Evolutionary conservation across 495 filamentous ascomycete genomes (phyloP).

Genomic region (Tricharina praecox): DNA sequence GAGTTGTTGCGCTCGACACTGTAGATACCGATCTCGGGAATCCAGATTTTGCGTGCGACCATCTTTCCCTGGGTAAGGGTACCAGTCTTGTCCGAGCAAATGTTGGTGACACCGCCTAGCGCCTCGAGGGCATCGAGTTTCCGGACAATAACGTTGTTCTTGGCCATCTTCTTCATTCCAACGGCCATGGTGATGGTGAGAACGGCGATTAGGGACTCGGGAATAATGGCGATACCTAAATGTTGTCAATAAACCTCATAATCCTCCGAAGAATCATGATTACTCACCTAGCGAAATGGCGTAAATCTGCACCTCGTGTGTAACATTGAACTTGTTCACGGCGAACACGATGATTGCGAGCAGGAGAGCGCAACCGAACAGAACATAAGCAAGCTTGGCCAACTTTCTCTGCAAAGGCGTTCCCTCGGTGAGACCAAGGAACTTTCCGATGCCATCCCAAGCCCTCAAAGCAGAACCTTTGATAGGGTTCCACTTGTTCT

Average conservation of each 20-base stretch:
- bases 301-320: constrained; percentile 62
- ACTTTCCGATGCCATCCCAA: constrained; percentile 46
- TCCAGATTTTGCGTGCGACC: constrained; percentile 68
- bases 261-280: background rate
- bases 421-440: constrained; percentile 59
- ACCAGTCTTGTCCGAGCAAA: constrained; percentile 79
- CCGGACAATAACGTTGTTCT: constrained; percentile 62
- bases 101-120: constrained; percentile 70
- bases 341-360: constrained; percentile 67
- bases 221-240: constrained; percentile 50
- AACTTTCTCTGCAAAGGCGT: constrained; percentile 72
- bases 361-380: constrained; percentile 58
- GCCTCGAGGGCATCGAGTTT: constrained; percentile 66
- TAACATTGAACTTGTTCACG: constrained; percentile 52
- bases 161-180: constrained; percentile 60
- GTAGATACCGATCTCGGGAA: constrained; percentile 42
- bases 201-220: constrained; percentile 52
- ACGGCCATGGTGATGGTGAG: constrained; percentile 62
- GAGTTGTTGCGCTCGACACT: constrained; percentile 42
- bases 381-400: constrained; percentile 53
- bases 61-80: constrained; percentile 64
- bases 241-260: constrained; percentile 26
- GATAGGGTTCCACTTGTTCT: constrained; percentile 41
- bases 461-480: constrained; percentile 41
- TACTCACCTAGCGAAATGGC: constrained; percentile 48